Evolutionary conservation across 371 early-diverging fungal species (phyloP), one percentile per base, ranked within the genome.

Genomic region (Apophysomyces sp.): DNA sequence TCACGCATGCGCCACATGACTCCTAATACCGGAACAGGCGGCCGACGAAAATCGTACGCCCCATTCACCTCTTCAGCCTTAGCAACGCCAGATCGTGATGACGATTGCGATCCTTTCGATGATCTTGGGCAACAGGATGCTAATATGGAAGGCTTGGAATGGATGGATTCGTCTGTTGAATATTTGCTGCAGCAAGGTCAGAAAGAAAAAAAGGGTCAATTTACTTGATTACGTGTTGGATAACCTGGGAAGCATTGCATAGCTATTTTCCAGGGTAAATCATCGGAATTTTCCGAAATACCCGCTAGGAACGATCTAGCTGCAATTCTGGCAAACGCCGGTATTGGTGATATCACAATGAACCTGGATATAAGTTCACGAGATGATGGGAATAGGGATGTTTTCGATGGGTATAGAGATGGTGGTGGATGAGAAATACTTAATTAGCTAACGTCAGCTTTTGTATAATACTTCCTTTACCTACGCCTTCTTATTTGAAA

Each of bases 81-180:
- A n/a, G 73, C 69, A 11, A 73, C 69, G 0, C 73, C 73, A 0
- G 73, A 73, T 54, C 63, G 57, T 8, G 73, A 73, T 2, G 62
- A 63, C 1, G 73, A 73, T 3, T 16, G 52, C 1, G 56, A 69
- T 41, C 73, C 73, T 2, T 73, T 73, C 40, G 73, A 73, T 51
- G 18, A 21, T 26, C 4, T 21, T 9, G 6, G 21, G 6, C 49
- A 44, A 0, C 24, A 21, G 9, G 9, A 41, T 5, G 39, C 55
- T 11, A 55, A 54, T 15, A 53, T 51, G 57, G 55, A 61, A 39
- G 55, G 30, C 2, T 1, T 52, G 0, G 55, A 52, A 39, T 57
- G 57, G 36, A 21, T 44, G 7, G 28, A 40, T 32, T 0, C 41
- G 12, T n/a, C 37, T 16, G 15, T 15, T 26, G 24, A 26, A 11